Evolutionary conservation across 202 grass and related monocot species (phyloP), one percentile per base, ranked within the genome.

Genomic region (Carex arenaria): DNA sequence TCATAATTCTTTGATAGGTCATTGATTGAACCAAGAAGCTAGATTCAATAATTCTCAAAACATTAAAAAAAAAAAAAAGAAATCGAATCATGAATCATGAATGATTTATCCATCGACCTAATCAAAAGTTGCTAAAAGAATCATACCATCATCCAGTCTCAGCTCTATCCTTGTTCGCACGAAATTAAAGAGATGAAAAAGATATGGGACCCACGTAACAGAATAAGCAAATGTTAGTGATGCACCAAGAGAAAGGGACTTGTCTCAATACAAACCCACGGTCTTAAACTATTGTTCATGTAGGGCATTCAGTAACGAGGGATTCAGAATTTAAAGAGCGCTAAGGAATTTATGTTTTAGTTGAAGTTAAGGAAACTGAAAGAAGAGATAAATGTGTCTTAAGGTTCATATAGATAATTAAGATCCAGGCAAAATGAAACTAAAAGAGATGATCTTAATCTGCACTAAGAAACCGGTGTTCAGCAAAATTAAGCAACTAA

Each of bases 91-190:
- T 81, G 78, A 80, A 81, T 65, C 60, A 43, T 66, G 38, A 15
- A 38, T 22, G 54, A 60, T 79, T 80, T 31, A 80, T 62, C 36
- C 5, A 38, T 38, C 53, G 23, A 57, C 9, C 20, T 31, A 12
- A 73, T 52, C 55, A 62, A 80, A 65, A 47, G 43, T 81, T 81
- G 30, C 34, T n/a, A 81, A 81, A 81, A 81, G 79, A 38, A 66
- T 26, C 15, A 57, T 30, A 7, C 7, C 28, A 19, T 56, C 28
- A 32, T 32, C 12, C 20, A 47, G 45, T 56, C 51, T 76, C 6
- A 30, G 42, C 51, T 77, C 72, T 77, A 14, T 32, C 26, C 26
- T 45, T 28, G 52, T 57, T n/a, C 10, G 72, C 72, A 77, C 72
- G 72, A 77, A 77, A 77, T 36, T 77, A 77, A 77, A 77, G 72